phyloP scores from a whole-genome alignment of 1,284 basidiomycete species.

The Moesziomyces antarcticus region DNA sequence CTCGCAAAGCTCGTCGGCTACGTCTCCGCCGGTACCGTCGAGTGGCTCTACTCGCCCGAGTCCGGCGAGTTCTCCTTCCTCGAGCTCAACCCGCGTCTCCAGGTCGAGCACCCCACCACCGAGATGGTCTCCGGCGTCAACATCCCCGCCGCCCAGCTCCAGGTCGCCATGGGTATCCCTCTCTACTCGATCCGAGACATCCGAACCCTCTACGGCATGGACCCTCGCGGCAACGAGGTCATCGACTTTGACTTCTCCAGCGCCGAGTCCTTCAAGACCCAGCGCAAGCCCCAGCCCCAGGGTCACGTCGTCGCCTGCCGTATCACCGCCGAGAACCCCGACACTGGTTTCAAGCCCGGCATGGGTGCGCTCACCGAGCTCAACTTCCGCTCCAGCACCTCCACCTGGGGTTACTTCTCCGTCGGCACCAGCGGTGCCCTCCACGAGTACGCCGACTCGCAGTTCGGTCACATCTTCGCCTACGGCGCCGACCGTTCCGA shows the following conservation, averaged over 20 bases:
- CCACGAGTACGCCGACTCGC: slow-evolving; percentile 86
- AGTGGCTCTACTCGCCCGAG: slow-evolving; percentile 94
- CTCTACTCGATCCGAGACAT: slow-evolving; percentile 96
- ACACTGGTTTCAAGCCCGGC: slow-evolving; percentile 99
- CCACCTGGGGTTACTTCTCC: slow-evolving; percentile 94
- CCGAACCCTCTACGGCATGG: slow-evolving; percentile 86
- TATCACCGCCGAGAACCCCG: slow-evolving; percentile 99
- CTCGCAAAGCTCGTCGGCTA: slow-evolving; percentile 98
- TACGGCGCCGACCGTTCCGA: slow-evolving; percentile 96
- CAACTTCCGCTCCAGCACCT: slow-evolving; percentile 97
- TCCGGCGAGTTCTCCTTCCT: slow-evolving; percentile 97
- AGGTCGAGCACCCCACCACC: slow-evolving; percentile 95
- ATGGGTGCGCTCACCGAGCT: slow-evolving; percentile 96
- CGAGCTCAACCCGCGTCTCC: slow-evolving; percentile 98
- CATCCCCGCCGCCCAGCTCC: slow-evolving; percentile 95
- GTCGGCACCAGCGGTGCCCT: slow-evolving; percentile 94
- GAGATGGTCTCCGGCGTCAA: slow-evolving; percentile 99
- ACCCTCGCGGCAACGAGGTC: slow-evolving; percentile 54
- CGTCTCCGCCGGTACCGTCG: slow-evolving; percentile 97
- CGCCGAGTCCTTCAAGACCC: slow-evolving; percentile 84
- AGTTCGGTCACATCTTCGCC: slow-evolving; percentile 98
- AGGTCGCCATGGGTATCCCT: slow-evolving; percentile 98
- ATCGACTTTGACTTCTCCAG: slow-evolving; percentile 86
- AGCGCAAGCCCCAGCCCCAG: slow-evolving; percentile 95
- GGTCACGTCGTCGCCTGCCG: slow-evolving; percentile 99